Evolutionary conservation across 305 asterid species (phyloP), one percentile per base, ranked within the genome.

Genomic region (Fraxinus sp.): DNA sequence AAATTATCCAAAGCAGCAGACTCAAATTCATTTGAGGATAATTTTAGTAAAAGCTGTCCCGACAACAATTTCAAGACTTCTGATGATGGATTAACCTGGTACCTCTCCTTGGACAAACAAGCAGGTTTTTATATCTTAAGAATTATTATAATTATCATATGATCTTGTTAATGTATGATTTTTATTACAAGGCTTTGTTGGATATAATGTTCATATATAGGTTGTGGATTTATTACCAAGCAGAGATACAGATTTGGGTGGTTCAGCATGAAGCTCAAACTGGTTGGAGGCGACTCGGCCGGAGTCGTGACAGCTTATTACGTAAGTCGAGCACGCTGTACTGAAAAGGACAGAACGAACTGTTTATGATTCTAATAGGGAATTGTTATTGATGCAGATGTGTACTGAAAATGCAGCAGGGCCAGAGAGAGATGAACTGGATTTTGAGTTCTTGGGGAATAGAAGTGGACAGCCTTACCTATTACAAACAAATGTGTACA

Each of bases 211-310:
- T 39, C 22, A n/a, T n/a, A n/a, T n/a, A 13, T 39, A 95, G 98
- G 99, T 0, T 95, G 99, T 81, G 99, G 99, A 66, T 94, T 95
- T 82, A 84, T 86, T 87, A 95, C 99, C 35, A 95, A 90, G 85
- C 82, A 95, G 74, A 89, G 82, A 9, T 95, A 94, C 89, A 89
- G 99, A 87, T 95, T 93, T 89, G 99, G 99, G 46, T 95, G 98
- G 98, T 95, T 95, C 36, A 94, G 97, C 89, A 95, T 95, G 98
- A 95, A 90, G 78, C 90, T 95, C 11, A 92, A 90, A 72, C 88
- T 95, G 44, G 98, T 90, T 5, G 97, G 93, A n/a, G 98, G 97
- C 16, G 97, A 95, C 88, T 93, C 99, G 33, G 99, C 99, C 41
- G 99, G 99, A 75, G 97, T 95, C 10, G 98, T 94, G 5, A 95